Evolutionary conservation across 73 alveolate genomes (phyloP).

Genomic region (Tetrahymena thermophila): DNA sequence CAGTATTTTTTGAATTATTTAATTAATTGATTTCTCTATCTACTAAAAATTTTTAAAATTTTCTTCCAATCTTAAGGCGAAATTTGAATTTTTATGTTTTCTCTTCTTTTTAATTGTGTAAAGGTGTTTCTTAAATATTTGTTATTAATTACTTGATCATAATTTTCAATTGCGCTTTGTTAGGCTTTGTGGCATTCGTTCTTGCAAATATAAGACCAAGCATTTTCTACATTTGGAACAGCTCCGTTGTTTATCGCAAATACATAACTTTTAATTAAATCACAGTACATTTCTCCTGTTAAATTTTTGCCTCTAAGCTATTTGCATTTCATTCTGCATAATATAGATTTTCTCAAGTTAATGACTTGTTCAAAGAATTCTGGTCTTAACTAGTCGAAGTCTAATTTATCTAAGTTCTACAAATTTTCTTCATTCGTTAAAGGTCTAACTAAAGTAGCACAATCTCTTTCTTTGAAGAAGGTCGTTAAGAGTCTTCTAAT

Average conservation of each 20-base stretch:
- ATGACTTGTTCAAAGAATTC: conserved; percentile 89
- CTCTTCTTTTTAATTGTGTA: background rate
- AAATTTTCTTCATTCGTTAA: conserved; percentile 87
- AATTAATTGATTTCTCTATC: background rate
- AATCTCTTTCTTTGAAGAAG: conserved; percentile 95
- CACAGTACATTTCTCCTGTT: conserved; percentile 75
- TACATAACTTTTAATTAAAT: conserved; percentile 57
- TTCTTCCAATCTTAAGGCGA: background rate
- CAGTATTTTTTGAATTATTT: background rate
- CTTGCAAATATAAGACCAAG: conserved; percentile 73
- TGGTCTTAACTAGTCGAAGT: conserved; percentile 79
- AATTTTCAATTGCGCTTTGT: conserved; percentile 47
- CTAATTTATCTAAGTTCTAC: conserved; percentile 66
- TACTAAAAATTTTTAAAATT: background rate
- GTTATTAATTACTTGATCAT: conserved; percentile 28
- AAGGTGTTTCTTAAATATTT: no score
- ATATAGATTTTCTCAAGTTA: conserved; percentile 73
- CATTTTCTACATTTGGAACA: conserved; percentile 69
- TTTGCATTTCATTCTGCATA: conserved; percentile 80
- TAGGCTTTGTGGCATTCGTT: conserved; percentile 58
- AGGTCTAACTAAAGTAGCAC: conserved; percentile 92
- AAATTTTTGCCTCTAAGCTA: conserved; percentile 77
- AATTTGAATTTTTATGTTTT: background rate
- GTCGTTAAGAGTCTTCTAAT: conserved; percentile 87
- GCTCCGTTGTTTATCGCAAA: conserved; percentile 77